phyloP scores from a whole-genome alignment of 1,139 yeast species.

The Martiniozyma asiatica region DNA sequence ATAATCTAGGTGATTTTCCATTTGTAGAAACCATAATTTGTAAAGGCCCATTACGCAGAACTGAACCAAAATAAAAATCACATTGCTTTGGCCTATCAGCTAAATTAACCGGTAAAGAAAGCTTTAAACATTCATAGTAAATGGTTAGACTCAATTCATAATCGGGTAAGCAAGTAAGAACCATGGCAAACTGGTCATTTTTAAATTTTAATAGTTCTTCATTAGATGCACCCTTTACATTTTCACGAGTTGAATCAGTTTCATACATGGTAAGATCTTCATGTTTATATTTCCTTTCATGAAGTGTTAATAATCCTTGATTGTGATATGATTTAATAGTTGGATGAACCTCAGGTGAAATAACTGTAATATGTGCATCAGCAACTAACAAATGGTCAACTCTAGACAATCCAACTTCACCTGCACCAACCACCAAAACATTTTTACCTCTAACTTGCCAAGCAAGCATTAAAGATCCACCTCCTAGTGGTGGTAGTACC shows the following conservation, averaged over 20 bases:
- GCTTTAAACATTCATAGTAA: conserved; percentile 44
- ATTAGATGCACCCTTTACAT: conserved; percentile 8
- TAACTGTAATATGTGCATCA: conserved; percentile 56
- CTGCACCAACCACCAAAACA: conserved; percentile 69
- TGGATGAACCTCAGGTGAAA: conserved; percentile 38
- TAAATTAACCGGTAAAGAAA: conserved; percentile 59
- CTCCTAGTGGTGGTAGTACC: conserved; percentile 20
- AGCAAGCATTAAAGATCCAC: conserved; percentile 54
- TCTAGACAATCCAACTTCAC: conserved; percentile 70
- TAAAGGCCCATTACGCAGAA: conserved; percentile 63
- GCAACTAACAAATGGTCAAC: conserved; percentile 57
- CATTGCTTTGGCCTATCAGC: conserved; percentile 79
- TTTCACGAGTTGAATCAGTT: conserved; percentile 13
- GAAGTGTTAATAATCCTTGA: conserved; percentile 33
- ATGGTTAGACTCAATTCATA: conserved; percentile 47
- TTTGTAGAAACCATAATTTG: conserved; percentile 79
- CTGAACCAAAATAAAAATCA: conserved; percentile 79
- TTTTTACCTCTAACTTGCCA: conserved; percentile 60
- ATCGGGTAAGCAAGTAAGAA: conserved; percentile 69
- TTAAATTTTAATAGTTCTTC: conserved; percentile 26
- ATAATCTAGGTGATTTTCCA: conserved; percentile 72
- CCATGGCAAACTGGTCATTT: conserved; percentile 42
- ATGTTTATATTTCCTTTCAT: conserved; percentile 30
- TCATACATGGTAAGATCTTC: conserved; percentile 42
- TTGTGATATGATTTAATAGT: conserved; percentile 28